Base-by-base conservation (phyloP, 306 rosid genomes). In the Mimosa bimucronata region DNA sequence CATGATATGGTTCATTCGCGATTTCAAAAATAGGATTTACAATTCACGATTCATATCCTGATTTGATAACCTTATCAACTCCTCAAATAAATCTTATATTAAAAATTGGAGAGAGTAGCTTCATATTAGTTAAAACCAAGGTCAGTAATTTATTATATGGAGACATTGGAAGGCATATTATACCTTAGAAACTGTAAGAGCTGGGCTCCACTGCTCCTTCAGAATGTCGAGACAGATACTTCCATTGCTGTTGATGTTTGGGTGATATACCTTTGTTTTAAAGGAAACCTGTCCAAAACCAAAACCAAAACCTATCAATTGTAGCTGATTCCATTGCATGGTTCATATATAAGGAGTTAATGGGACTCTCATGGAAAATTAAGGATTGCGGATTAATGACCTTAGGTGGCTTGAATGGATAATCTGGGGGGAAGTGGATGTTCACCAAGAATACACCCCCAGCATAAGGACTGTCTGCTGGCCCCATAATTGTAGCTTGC, bases 401-500 rank as follows among this genome's bases (percentile, higher is more conserved):
- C 89, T 88, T 88, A 18, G 91, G 91, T 48, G 89, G 91, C 55
- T 85, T 88, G 78, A 88, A 88, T 50, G 91, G 91, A 75, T 88
- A 88, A 68, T 88, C 91, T 28, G 89, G 89, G 53, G 89, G 86
- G 79, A 86, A 86, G 64, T 83, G 85, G 71, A 88, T 88, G 37
- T 55, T 42, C 73, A 88, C 87, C 44, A 78, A 75, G 71, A 88
- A 85, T 58, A 88, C 87, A 28, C 89, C 91, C 26, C 87, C 89
- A 6, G 86, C 82, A 81, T 82, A 88, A 18, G 91, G 91, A 46
- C 91, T 88, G 48, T 88, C 91, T 26, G 73, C 78, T 21, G 88
- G 91, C 66, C 91, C 91, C 84, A 85, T 80, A 50, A 88, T 83
- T 30, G 91, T 83, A 9, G 88, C 91, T 83, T 85, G 88, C 91